phyloP scores from a whole-genome alignment of 2,329 filamentous ascomycete genomes.

The Alternaria sp. region DNA sequence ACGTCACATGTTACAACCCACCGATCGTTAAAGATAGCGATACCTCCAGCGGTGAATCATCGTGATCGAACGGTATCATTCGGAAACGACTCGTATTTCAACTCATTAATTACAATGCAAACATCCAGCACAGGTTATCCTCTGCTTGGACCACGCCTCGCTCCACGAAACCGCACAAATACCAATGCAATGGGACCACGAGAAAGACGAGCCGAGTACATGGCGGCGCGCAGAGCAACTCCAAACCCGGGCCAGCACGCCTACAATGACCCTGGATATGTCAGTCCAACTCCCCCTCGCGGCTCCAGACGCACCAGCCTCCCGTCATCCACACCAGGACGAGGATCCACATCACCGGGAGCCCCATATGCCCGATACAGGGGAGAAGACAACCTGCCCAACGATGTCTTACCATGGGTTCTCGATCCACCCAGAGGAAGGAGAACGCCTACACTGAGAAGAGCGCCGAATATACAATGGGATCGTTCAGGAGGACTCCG shows the following conservation, averaged over 20 bases:
- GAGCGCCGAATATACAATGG: conserved; percentile 2
- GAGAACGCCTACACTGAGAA: conserved; percentile 2
- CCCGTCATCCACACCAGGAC: not conserved
- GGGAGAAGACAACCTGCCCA: not conserved
- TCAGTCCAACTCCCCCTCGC: not conserved
- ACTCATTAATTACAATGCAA: not conserved
- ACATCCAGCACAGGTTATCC: not conserved
- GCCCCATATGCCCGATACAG: not conserved
- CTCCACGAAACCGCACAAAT: not conserved
- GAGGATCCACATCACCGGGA: not conserved
- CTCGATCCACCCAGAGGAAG: not conserved
- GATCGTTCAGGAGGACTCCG: not conserved
- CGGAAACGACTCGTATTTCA: not conserved
- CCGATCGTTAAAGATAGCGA: not conserved
- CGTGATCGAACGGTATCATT: not conserved
- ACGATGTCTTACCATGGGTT: not conserved
- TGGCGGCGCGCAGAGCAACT: not conserved
- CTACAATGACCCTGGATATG: not conserved
- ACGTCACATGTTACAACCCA: not conserved
- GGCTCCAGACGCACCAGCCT: not conserved
- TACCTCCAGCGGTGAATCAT: not conserved
- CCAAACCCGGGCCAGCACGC: not conserved
- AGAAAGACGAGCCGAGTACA: not conserved
- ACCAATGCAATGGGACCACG: not conserved
- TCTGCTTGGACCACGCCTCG: not conserved